A percentile compares a stretch with the other conserved stretches of the same genome.
These are phyloP conservation scores for Brassica cretica DNA, from an alignment of 345 rosid genomes.

Conservation along the genomic window DNA sequence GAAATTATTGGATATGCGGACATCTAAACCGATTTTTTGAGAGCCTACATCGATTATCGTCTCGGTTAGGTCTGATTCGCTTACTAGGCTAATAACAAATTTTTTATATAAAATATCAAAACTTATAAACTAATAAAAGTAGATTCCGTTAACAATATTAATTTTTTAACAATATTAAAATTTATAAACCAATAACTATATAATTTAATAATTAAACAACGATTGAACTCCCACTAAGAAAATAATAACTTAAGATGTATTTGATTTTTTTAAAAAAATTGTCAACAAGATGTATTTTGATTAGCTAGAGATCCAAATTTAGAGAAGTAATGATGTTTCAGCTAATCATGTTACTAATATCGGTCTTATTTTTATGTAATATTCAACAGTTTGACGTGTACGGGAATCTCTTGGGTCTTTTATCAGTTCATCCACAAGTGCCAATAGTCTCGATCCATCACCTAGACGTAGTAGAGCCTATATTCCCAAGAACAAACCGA, in stretches of 20 bases:
- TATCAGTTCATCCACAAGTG: constrained; percentile 70
- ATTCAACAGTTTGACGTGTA: constrained; percentile 54
- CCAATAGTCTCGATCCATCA: constrained; percentile 77
- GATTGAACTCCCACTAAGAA: neutral
- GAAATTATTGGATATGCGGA: too few species aligned
- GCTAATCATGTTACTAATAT: neutral
- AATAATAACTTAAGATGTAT: neutral
- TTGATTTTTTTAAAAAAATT: neutral
- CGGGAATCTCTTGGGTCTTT: constrained; percentile 58
- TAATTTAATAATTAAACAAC: neutral
- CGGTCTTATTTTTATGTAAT: neutral
- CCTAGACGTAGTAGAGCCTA: constrained; percentile 58
- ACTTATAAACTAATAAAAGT: neutral
- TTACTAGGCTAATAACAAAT: neutral
- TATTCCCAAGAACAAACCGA: constrained; percentile 54
- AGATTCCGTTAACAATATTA: neutral
- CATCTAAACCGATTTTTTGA: too few species aligned
- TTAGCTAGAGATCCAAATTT: neutral
- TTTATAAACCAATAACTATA: neutral
- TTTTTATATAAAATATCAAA: neutral
- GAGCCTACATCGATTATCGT: too few species aligned
- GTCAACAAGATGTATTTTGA: neutral
- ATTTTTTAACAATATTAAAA: neutral
- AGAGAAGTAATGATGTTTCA: neutral
- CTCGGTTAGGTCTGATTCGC: too few species aligned